phyloP scores from a whole-genome alignment of 371 early-diverging fungal genomes.

The Rhizopus sp. region DNA sequence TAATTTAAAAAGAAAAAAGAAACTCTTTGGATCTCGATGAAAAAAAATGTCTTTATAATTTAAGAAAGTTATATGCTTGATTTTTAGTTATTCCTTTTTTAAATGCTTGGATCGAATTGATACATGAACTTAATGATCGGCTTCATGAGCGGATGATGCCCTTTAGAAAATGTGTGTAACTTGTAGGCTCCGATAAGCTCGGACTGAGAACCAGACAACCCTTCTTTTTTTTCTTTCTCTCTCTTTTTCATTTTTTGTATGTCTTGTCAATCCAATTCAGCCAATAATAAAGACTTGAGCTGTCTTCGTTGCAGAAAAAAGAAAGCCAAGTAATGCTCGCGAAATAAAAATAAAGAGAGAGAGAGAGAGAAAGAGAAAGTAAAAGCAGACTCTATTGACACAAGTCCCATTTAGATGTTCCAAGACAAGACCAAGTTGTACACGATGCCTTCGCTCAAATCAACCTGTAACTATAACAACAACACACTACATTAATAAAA shows the following conservation, averaged over 20 bases:
- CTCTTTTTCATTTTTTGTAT: background rate
- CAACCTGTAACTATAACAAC: constrained; percentile 34
- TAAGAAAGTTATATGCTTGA: too few species aligned
- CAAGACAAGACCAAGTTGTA: constrained; percentile 52
- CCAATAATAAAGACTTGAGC: constrained; percentile 42
- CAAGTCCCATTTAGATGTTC: constrained; percentile 36
- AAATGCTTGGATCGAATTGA: background rate
- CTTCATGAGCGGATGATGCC: background rate
- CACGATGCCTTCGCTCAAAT: constrained; percentile 51
- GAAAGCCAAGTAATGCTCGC: constrained; percentile 48
- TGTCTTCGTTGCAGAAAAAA: constrained; percentile 55
- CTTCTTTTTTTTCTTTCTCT: background rate
- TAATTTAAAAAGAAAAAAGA: background rate
- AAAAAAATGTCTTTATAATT: too few species aligned
- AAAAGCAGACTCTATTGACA: too few species aligned
- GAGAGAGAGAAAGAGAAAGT: too few species aligned
- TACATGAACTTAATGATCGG: background rate
- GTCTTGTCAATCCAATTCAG: background rate
- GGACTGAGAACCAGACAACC: constrained; percentile 6
- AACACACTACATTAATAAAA: background rate
- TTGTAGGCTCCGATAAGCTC: background rate
- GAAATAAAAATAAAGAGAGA: background rate
- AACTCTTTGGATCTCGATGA: too few species aligned
- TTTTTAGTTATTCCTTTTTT: too few species aligned
- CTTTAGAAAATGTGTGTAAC: too few species aligned